phyloP scores from a whole-genome alignment of 2,329 filamentous ascomycete genomes.

The Aphanoascus verrucosus region DNA sequence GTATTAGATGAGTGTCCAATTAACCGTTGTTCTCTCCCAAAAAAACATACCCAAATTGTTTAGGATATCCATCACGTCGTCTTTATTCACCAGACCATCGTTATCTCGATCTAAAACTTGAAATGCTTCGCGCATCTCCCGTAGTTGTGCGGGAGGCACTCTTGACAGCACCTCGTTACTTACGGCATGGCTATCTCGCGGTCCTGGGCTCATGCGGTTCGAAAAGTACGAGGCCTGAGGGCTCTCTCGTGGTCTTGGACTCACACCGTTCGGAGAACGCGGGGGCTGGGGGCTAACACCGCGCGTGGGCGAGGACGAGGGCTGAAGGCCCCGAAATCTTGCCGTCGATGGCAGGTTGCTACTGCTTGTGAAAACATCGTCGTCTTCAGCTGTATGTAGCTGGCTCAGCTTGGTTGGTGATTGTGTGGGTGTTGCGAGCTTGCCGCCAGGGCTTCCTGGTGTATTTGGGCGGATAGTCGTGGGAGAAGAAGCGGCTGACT shows the following conservation, averaged over 20 bases:
- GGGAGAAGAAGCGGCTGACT: constrained; percentile 43
- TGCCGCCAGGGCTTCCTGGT: constrained; percentile 38
- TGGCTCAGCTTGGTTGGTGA: constrained; percentile 41
- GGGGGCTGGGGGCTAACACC: constrained; percentile 21
- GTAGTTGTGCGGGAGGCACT: constrained; percentile 68
- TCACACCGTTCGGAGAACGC: neutral
- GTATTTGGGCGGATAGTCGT: constrained; percentile 41
- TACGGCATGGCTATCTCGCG: constrained; percentile 19
- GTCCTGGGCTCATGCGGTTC: constrained; percentile 12
- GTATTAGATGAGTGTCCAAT: neutral
- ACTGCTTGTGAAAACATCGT: constrained; percentile 25
- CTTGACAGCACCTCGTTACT: constrained; percentile 16
- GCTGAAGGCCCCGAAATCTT: constrained; percentile 30
- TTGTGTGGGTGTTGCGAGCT: constrained; percentile 34
- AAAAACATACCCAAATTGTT: constrained; percentile 58
- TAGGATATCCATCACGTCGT: constrained; percentile 80
- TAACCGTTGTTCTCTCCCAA: neutral
- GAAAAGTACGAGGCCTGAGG: neutral
- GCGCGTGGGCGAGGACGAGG: constrained; percentile 29
- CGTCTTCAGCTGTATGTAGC: constrained; percentile 36
- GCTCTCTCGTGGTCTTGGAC: constrained; percentile 19
- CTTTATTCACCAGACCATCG: constrained; percentile 68
- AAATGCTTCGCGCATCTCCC: constrained; percentile 83
- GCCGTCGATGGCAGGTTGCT: constrained; percentile 26
- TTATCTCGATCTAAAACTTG: constrained; percentile 85